Evolutionary conservation across 305 asterid species (phyloP), one percentile per base, ranked within the genome.

Genomic region (Fraxinus velutina): DNA sequence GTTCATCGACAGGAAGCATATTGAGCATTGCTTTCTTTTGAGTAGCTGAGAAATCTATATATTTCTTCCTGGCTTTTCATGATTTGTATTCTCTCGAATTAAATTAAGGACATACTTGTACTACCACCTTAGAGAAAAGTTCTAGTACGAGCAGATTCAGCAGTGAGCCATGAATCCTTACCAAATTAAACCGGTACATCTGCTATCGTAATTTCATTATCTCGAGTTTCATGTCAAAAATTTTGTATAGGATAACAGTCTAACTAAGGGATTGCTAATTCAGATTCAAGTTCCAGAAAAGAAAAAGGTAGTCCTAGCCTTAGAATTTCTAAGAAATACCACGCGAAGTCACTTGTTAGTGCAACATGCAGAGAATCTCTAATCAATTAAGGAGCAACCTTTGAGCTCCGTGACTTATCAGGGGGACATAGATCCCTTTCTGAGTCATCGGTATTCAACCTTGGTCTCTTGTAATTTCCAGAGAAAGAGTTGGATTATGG

Each of bases 281-380:
- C 98, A 1, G 88, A 89, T 75, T 92, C 98, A 71, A 96, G 90
- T 78, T 93, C 97, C 79, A 83, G 92, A 81, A 94, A 92, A 57
- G 97, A 85, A 86, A 90, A 88, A 24, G 91, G 89, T 81, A 79
- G 87, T 81, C 88, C 94, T 83, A 93, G 93, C 84, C 91, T 97
- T 80, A 96, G 82, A 70, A 90, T 90, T 80, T 92, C 97, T 12
- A 83, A 82, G 91, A 93, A 96, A 82, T 97, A 95, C 90, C 90
- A 87, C 6, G 87, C 91, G 73, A 27, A 27, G 30, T 27, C 30
- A 27, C 30, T 27, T 27, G 30, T 27, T 0, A 80, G n/a, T n/a
- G 79, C 24, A 29, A 96, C 99, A 98, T 94, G 94, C 81, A 96
- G 89, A 74, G 95, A 88, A 88, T 94, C 97, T 68, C 98, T 97